Evolutionary conservation across 495 filamentous ascomycete genomes (phyloP), one percentile per base, ranked within the genome.

Genomic region (Hyaloscypha variabilis): DNA sequence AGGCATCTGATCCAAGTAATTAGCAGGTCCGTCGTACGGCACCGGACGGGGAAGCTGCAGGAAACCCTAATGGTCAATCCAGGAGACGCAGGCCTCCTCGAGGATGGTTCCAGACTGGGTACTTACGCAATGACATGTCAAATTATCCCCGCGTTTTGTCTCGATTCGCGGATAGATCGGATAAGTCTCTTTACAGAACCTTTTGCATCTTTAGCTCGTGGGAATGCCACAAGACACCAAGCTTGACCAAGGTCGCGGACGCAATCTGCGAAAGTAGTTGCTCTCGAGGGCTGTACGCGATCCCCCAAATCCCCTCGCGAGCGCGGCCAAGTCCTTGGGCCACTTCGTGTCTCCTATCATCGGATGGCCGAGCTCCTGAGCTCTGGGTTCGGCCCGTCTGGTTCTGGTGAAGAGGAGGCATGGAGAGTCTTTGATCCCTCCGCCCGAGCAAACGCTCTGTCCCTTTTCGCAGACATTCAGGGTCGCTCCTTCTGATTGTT

Each of bases 101-200:
- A 57, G 8, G 54, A n/a, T 53, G 26, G n/a, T 21, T 29, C 26
- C 26, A 57, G 54, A 57, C 25, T 21, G 19, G 21, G 29, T 21
- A 57, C 54, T 31, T 31, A 21, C 26, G 54, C 54, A 57, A 34
- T 57, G 54, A 57, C 8, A 31, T 34, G 5, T 57, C 29, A 13
- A 57, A n/a, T 30, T 57, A 29, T 57, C 28, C 28, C 25, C 21
- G 29, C 19, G 14, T 21, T 29, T 17, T 30, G 54, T 53, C 51
- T 53, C 51, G 51, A 53, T 24, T 6, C 21, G 51, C 51, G 6
- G 51, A 28, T 53, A 19, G 51, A 28, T 53, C 51, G 51, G 25
- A 53, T 53, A 28, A 6, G 51, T 24, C 25, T 53, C 23, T 53
- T 53, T 53, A 28, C 51, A 53, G 51, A 53, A 53, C 6, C 39